These are phyloP conservation scores for Crithidia sp. DNA, from an alignment of 208 protist species.

Conservation along the genomic window DNA sequence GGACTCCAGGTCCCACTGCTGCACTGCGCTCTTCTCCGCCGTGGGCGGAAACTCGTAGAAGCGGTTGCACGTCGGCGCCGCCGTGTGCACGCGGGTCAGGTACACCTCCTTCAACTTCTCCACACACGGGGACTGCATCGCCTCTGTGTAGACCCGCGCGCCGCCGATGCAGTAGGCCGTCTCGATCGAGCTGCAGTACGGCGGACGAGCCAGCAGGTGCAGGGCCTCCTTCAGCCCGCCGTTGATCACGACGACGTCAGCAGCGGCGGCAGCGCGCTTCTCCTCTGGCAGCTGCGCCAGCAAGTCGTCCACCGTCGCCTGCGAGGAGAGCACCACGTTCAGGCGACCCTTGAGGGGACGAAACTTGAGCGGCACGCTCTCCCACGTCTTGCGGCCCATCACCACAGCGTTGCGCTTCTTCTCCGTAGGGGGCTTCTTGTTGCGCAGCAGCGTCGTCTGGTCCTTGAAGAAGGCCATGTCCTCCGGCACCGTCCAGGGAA, in stretches of 20 bases:
- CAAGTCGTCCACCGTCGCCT: conserved; percentile 47
- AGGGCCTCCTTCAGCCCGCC: conserved; percentile 68
- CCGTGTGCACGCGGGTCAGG: conserved; percentile 63
- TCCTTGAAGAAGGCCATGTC: conserved; percentile 91
- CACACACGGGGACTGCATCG: conserved; percentile 64
- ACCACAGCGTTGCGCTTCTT: conserved; percentile 93
- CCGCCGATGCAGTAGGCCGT: conserved; percentile 95
- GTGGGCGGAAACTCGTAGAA: conserved; percentile 65
- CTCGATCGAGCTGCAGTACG: conserved; percentile 67
- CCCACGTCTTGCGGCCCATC: conserved; percentile 98
- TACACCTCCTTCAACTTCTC: conserved; percentile 69
- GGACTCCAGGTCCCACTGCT: conserved; percentile 54
- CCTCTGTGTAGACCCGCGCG: conserved; percentile 83
- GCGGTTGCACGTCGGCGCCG: conserved; percentile 52
- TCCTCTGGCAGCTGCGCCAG: conserved; percentile 48
- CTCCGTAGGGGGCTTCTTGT: conserved; percentile 49
- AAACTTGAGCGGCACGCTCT: conserved; percentile 92
- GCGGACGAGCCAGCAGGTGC: conserved; percentile 53
- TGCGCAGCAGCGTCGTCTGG: conserved; percentile 77
- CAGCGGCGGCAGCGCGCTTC: conserved; percentile 47
- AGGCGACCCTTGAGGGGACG: conserved; percentile 90
- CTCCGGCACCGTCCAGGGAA: conserved; percentile 89
- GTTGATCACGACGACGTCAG: conserved; percentile 56
- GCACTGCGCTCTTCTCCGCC: not conserved
- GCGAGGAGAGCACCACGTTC: conserved; percentile 91